These are phyloP conservation scores for Scutellaria baicalensis DNA, from an alignment of 257 asterid genomes.

Conservation along the genomic window DNA sequence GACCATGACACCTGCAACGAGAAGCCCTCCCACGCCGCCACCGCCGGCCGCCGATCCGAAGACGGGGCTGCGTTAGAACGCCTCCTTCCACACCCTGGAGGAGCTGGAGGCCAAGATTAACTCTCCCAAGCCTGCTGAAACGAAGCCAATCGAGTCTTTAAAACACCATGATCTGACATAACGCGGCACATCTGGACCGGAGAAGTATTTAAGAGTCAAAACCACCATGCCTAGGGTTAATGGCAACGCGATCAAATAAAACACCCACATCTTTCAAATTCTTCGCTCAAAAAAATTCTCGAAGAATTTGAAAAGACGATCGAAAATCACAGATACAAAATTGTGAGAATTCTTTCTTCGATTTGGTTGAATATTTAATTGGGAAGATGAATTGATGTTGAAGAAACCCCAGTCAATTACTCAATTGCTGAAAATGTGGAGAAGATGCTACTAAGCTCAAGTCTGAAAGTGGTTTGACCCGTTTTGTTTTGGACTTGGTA, in stretches of 20 bases:
- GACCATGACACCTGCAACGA: too few species aligned
- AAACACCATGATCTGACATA: too few species aligned
- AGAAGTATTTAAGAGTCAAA: constrained; percentile 76
- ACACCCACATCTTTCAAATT: constrained; percentile 78
- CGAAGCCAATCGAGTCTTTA: too few species aligned
- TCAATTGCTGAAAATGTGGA: constrained; percentile 2
- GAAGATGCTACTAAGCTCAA: constrained; percentile 9
- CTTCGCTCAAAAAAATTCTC: background rate
- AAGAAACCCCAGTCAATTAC: constrained; percentile 26
- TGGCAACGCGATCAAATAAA: constrained; percentile 95
- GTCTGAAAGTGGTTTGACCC: background rate
- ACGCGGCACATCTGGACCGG: constrained; percentile 92
- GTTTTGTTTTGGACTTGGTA: background rate
- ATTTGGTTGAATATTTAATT: background rate
- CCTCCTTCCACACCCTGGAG: too few species aligned
- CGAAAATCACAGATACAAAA: background rate
- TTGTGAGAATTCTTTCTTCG: background rate
- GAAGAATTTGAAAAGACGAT: constrained; percentile 4
- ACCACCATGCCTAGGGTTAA: constrained; percentile 87
- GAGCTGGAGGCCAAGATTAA: too few species aligned
- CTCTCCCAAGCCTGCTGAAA: too few species aligned
- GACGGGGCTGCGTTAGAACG: too few species aligned
- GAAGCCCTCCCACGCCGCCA: too few species aligned
- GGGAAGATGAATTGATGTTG: constrained; percentile 16
- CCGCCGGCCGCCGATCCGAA: too few species aligned